Conservation (phyloP, 2,329 filamentous ascomycete species). For the Mollisiaceae sp. region DNA sequence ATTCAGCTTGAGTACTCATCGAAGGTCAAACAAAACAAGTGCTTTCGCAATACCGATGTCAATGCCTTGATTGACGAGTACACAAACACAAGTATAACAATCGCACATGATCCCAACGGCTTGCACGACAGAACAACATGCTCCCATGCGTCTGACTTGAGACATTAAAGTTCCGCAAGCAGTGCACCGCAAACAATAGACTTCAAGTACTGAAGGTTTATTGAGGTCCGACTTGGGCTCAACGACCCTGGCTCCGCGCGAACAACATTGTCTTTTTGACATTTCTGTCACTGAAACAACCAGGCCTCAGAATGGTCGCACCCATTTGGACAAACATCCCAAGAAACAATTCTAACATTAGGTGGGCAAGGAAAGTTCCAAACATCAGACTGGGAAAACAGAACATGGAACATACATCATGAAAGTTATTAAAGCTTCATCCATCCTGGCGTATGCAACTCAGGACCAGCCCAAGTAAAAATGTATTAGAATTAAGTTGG, state of each 20-base stretch:
- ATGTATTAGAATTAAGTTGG: constrained; percentile 18
- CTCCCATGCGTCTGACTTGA: neutral
- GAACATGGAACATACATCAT: constrained; percentile 61
- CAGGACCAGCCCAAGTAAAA: constrained; percentile 28
- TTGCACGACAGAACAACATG: constrained; percentile 2
- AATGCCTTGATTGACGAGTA: constrained; percentile 22
- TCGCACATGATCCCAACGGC: constrained; percentile 14
- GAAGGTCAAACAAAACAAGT: constrained; percentile 19
- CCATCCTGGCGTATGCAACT: constrained; percentile 32
- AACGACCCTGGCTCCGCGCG: neutral
- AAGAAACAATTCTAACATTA: neutral
- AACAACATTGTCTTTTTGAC: neutral
- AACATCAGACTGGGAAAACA: constrained; percentile 13
- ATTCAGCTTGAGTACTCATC: constrained; percentile 21
- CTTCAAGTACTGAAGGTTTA: neutral
- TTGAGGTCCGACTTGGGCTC: neutral
- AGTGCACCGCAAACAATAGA: neutral
- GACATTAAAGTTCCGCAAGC: neutral
- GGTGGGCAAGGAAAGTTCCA: constrained; percentile 12
- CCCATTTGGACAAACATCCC: constrained; percentile 1
- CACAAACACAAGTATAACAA: constrained; percentile 15
- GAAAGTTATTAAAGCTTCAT: constrained; percentile 71
- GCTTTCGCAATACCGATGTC: constrained; percentile 12
- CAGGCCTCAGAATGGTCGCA: neutral
- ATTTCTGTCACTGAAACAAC: neutral